These are phyloP conservation scores for Pugionium dolabratum DNA, from an alignment of 345 rosid genomes.

Conservation along the genomic window DNA sequence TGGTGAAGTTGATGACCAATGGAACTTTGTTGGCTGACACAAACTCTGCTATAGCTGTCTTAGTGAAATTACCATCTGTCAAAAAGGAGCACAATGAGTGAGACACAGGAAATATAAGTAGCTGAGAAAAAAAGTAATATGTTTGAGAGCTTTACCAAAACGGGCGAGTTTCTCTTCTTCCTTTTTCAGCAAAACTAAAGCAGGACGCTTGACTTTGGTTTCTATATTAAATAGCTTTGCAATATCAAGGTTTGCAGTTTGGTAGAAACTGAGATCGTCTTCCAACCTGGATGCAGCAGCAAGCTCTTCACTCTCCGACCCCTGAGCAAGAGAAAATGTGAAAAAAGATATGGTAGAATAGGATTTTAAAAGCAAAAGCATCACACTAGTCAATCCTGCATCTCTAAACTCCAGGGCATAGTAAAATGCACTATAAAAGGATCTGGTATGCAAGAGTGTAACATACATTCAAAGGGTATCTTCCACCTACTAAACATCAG, in stretches of 20 bases:
- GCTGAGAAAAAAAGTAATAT: neutral
- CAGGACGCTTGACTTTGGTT: slow-evolving; percentile 45
- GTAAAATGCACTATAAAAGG: slow-evolving; percentile 1
- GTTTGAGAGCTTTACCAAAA: slow-evolving; percentile 34
- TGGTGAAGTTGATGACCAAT: slow-evolving; percentile 75
- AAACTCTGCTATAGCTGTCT: slow-evolving; percentile 69
- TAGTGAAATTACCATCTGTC: slow-evolving; percentile 82
- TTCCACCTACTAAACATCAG: slow-evolving; percentile 9
- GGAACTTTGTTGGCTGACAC: slow-evolving; percentile 87
- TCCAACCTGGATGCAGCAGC: slow-evolving; percentile 46
- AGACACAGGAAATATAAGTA: slow-evolving; percentile 7
- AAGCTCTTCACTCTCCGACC: slow-evolving; percentile 47
- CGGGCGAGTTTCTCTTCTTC: slow-evolving; percentile 36
- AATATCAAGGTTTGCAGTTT: slow-evolving; percentile 45
- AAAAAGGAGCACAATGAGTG: slow-evolving; percentile 33
- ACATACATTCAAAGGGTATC: slow-evolving; percentile 20
- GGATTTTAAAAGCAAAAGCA: slow-evolving; percentile 8
- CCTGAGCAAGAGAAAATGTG: slow-evolving; percentile 37
- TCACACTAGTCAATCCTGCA: slow-evolving; percentile 22
- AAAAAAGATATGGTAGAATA: slow-evolving; percentile 12
- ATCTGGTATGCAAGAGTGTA: neutral
- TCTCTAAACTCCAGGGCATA: neutral
- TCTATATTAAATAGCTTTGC: slow-evolving; percentile 45
- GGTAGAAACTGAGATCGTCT: slow-evolving; percentile 49
- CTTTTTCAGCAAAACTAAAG: slow-evolving; percentile 45